Evolutionary conservation across 495 filamentous ascomycete species (phyloP).

Genomic region (Aspergillus saccharolyticus): DNA sequence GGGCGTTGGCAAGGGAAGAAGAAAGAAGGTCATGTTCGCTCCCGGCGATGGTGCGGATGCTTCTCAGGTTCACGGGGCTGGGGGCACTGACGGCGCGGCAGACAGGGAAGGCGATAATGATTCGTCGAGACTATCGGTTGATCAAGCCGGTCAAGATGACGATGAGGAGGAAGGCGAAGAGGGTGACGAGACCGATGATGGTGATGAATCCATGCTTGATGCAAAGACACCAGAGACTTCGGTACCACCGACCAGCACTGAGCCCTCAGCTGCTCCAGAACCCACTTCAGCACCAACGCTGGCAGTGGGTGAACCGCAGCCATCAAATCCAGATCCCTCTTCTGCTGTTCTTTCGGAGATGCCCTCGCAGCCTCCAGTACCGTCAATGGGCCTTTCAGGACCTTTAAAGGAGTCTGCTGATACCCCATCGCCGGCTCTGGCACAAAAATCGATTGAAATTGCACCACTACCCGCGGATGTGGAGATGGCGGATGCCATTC

Average conservation of each 20-base stretch:
- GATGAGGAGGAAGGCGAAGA: constrained; percentile 35
- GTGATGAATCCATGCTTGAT: constrained; percentile 52
- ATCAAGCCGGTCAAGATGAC: constrained; percentile 40
- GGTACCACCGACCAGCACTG: constrained; percentile 20
- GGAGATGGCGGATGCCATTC: constrained; percentile 18
- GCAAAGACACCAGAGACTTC: constrained; percentile 44
- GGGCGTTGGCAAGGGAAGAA: constrained; percentile 61
- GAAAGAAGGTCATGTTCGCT: constrained; percentile 58
- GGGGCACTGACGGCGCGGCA: constrained; percentile 15
- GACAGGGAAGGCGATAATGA: constrained; percentile 33
- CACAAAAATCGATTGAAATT: constrained; percentile 8
- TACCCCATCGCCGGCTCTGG: constrained; percentile 1
- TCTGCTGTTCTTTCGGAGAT: constrained; percentile 17
- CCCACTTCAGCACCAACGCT: constrained; percentile 5
- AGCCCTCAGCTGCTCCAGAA: constrained; percentile 19
- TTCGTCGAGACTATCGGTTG: constrained; percentile 30
- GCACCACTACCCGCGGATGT: constrained; percentile 27
- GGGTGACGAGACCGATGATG: constrained; percentile 50
- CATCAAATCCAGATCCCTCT: constrained; percentile 27
- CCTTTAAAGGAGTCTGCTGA: constrained; percentile 2
- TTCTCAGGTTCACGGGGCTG: constrained; percentile 29
- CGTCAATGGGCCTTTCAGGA: constrained; percentile 12
- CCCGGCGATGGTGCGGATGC: constrained; percentile 40
- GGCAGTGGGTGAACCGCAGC: constrained; percentile 7
- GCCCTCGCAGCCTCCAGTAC: constrained; percentile 11